These are phyloP conservation scores for Penicillium sp. DNA, from an alignment of 2,329 filamentous ascomycete genomes.

Conservation along the genomic window DNA sequence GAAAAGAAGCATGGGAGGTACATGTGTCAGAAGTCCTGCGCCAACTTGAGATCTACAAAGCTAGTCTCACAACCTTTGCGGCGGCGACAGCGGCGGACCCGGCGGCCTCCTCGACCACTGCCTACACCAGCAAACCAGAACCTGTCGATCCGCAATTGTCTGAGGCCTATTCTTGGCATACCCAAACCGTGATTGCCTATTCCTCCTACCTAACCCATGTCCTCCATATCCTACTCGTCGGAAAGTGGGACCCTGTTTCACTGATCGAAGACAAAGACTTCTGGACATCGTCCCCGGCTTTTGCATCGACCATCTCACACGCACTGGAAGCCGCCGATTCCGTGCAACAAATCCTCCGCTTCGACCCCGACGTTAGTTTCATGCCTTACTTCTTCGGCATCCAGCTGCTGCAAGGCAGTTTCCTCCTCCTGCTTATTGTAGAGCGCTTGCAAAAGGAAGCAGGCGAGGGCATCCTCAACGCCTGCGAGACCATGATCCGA, in stretches of 20 bases:
- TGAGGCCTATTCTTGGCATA: slow-evolving; percentile 55
- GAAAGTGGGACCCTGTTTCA: slow-evolving; percentile 92
- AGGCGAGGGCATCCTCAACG: slow-evolving; percentile 78
- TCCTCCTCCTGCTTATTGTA: slow-evolving; percentile 79
- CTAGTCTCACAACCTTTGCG: slow-evolving; percentile 59
- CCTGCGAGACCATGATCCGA: slow-evolving; percentile 87
- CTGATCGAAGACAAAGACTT: slow-evolving; percentile 91
- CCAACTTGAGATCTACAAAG: slow-evolving; percentile 77
- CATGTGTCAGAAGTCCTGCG: slow-evolving; percentile 74
- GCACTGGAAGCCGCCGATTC: slow-evolving; percentile 87
- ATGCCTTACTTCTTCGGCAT: slow-evolving; percentile 98
- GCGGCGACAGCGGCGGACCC: slow-evolving; percentile 25
- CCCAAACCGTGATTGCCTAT: slow-evolving; percentile 82
- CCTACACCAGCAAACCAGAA: slow-evolving; percentile 60
- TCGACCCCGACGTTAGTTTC: slow-evolving; percentile 86
- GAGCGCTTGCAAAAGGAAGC: slow-evolving; percentile 85
- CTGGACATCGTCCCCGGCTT: slow-evolving; percentile 87
- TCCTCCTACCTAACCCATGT: slow-evolving; percentile 92
- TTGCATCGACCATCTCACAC: slow-evolving; percentile 82
- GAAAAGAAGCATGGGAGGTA: slow-evolving; percentile 74
- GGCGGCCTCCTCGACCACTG: slow-evolving; percentile 40
- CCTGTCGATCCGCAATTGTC: slow-evolving; percentile 29
- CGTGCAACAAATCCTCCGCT: slow-evolving; percentile 81
- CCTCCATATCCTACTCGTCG: slow-evolving; percentile 84
- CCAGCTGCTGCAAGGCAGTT: slow-evolving; percentile 86